Conservation (phyloP, 257 asterid species). For the Striga asiatica region DNA sequence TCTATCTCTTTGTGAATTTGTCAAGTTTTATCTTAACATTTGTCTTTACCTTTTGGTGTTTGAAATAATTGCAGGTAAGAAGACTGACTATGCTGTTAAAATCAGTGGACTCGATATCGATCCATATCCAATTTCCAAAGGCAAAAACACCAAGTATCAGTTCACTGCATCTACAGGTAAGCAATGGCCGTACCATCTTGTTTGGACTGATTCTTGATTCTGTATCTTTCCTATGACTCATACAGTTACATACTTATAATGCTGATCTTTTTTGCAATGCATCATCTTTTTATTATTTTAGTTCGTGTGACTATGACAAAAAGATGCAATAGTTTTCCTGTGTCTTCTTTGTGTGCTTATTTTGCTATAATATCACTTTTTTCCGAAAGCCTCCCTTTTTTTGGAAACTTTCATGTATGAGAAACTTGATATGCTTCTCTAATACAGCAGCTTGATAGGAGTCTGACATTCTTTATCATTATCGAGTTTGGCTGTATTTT, state of each 20-base stretch:
- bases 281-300: too few relatives aligned
- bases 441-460: too few relatives aligned
- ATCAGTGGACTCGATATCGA: conserved; percentile 50
- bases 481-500: conserved; percentile 6
- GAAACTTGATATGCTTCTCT: too few relatives aligned
- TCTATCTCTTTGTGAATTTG: neutral
- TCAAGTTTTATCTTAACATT: neutral
- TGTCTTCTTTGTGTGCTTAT: neutral
- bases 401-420: too few relatives aligned
- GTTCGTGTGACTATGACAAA: too few relatives aligned
- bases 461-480: too few relatives aligned
- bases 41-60: neutral
- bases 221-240: neutral
- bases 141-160: conserved; percentile 48
- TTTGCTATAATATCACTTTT: too few relatives aligned
- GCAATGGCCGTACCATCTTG: conserved; percentile 4
- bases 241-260: neutral
- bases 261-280: neutral
- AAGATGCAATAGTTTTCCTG: too few relatives aligned
- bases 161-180: conserved; percentile 67
- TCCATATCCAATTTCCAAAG: conserved; percentile 58
- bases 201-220: neutral
- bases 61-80: conserved; percentile 34
- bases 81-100: conserved; percentile 47
- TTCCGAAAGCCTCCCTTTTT: too few relatives aligned